Base-by-base conservation (phyloP, 1,284 basidiomycete species). In the Boletus mariae region DNA sequence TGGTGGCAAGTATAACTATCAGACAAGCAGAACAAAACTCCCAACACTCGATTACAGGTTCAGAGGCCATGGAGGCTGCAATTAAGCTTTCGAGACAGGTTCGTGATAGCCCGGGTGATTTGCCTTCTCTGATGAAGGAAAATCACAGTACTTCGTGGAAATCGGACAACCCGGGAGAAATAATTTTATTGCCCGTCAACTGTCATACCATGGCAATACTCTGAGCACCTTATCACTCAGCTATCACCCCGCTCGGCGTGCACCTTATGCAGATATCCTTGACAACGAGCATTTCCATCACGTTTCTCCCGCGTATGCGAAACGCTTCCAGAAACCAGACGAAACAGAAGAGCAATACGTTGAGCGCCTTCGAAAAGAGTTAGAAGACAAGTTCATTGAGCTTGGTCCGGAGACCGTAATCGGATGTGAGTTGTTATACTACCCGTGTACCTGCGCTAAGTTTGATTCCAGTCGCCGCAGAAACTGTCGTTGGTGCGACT, bases 151-250 rank as follows among this genome's bases (percentile, higher is more conserved):
- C 62, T 88, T 76, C 59, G 75, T 80, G 41, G 88, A 92, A 65
- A 82, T 74, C 0, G 80, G 81, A 2, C 84, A 94, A 67, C 75
- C 79, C 0, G 71, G 85, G 59, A 80, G 92, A 46, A 80, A 63
- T 48, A 86, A 92, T 61, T 92, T 88, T 65, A 92, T 94, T 61
- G 87, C 80, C n/a, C 79, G 92, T 15, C 68, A 85, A 47, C 72
- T 91, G 23, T 90, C 87, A 3, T 94, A 84, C 71, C 92, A 94
- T 65, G 92, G 92, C 1, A 94, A 93, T 67, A 90, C 89, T 2
- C 62, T 93, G 28, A 78, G 78, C 34, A 87, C 87, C 0, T 71
- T 92, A 15, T 79, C 84, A 12, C 74, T 91, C 12, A 80, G 82
- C 1, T 74, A 82, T 59, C 83, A 91, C 59, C 84, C 84, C 5